Conservation (phyloP, 768 basidiomycete species). For the Dioszegia crocea region DNA sequence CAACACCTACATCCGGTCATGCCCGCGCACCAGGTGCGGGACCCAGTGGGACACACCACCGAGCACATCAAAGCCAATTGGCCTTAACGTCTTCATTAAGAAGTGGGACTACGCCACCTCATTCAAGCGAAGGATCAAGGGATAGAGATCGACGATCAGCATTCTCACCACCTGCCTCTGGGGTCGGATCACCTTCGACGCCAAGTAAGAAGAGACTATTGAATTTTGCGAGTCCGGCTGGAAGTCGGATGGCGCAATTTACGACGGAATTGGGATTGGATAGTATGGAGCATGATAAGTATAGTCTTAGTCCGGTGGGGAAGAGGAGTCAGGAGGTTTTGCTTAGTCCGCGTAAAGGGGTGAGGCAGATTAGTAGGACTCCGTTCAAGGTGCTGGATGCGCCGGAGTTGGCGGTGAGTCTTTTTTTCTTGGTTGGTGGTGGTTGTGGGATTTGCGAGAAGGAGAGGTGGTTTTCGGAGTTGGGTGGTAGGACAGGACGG, state of each 20-base stretch:
- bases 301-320: slow-evolving; percentile 84
- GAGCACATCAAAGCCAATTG: slow-evolving; percentile 38
- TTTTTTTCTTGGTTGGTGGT: neutral
- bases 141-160: slow-evolving; percentile 23
- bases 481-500: too few relatives aligned
- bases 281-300: slow-evolving; percentile 78
- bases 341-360: slow-evolving; percentile 73
- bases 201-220: slow-evolving; percentile 47
- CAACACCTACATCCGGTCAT: slow-evolving; percentile 41
- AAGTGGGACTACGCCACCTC: slow-evolving; percentile 24
- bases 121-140: slow-evolving; percentile 10
- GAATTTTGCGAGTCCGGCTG: slow-evolving; percentile 43
- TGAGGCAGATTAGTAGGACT: slow-evolving; percentile 83
- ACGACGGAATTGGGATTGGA: slow-evolving; percentile 57
- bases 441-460: too few relatives aligned
- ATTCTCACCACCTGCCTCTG: slow-evolving; percentile 35
- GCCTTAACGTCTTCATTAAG: slow-evolving; percentile 24
- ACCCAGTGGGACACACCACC: slow-evolving; percentile 30
- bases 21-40: slow-evolving; percentile 42
- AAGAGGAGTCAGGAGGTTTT: slow-evolving; percentile 75
- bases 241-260: slow-evolving; percentile 59
- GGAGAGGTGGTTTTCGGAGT: too few relatives aligned
- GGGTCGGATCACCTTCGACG: slow-evolving; percentile 36
- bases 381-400: slow-evolving; percentile 96
- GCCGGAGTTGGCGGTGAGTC: slow-evolving; percentile 71